Conservation (phyloP, 495 filamentous ascomycete genomes). For the Xylaria intraflava region DNA sequence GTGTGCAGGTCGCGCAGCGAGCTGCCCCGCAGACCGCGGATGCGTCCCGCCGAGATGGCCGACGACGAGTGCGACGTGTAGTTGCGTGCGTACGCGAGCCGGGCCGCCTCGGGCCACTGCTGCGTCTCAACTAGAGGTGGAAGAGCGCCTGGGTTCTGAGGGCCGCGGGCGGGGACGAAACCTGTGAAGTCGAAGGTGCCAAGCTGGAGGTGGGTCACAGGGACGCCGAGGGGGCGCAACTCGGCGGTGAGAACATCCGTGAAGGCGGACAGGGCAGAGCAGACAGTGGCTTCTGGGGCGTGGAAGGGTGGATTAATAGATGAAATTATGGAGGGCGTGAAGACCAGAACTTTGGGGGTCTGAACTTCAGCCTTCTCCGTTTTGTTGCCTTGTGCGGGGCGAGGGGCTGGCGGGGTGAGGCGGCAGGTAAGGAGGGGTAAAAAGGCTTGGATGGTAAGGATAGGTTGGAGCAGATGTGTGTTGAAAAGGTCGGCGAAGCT, state of each 20-base stretch:
- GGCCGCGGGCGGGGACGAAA: conserved; percentile 35
- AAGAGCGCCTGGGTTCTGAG: conserved; percentile 23
- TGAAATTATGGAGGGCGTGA: conserved; percentile 78
- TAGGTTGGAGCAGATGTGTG: conserved; percentile 84
- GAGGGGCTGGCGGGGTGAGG: conserved; percentile 13
- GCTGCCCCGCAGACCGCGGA: conserved; percentile 52
- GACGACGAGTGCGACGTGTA: conserved; percentile 46
- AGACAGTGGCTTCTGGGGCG: conserved; percentile 70
- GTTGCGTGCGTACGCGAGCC: conserved; percentile 49
- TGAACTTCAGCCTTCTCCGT: conserved; percentile 35
- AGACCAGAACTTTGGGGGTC: conserved; percentile 61
- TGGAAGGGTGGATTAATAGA: conserved; percentile 79
- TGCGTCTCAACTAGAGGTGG: conserved; percentile 48
- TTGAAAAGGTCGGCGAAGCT: conserved; percentile 85
- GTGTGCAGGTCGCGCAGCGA: conserved; percentile 70
- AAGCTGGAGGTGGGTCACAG: conserved; percentile 76
- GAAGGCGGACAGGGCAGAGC: conserved; percentile 74
- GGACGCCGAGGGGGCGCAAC: conserved; percentile 60
- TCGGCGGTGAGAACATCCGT: conserved; percentile 69
- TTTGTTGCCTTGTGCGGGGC: conserved; percentile 14
- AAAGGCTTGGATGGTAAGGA: conserved; percentile 80
- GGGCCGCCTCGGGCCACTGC: conserved; percentile 54
- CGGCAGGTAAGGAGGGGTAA: conserved; percentile 65
- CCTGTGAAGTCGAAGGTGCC: conserved; percentile 69
- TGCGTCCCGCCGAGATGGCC: conserved; percentile 37